Base-by-base conservation (phyloP, 768 basidiomycete species). In the Flagelloscypha sp. region DNA sequence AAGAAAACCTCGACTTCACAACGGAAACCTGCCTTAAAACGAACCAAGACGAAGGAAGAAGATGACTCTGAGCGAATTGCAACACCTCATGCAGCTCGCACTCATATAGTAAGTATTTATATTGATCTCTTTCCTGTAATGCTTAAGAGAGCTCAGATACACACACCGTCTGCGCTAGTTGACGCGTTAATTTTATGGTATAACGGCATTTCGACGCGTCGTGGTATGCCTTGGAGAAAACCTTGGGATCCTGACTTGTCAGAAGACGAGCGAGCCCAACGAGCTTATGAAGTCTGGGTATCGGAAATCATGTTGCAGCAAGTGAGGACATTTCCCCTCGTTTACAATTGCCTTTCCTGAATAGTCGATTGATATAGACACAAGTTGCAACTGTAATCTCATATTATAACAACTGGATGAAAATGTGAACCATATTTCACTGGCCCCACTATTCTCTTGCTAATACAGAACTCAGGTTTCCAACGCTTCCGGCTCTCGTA, bases 281-380 rank as follows among this genome's bases (percentile, higher is more conserved):
- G 89, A 31, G 93, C 90, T 6, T 95, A 98, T 50, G 89, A 95
- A 71, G 92, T 89, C 17, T 88, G 86, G 84, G 69, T 90, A 16
- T 86, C 81, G 10, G 89, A 97, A 60, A 80, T 95, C 38, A 95
- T 95, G 93, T 68, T 93, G 2, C 93, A 98, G 56, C 93, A 98
- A n/a, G n/a, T n/a, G n/a, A n/a, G n/a, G n/a, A n/a, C n/a, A n/a
- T n/a, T n/a, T n/a, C n/a, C n/a, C n/a, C n/a, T n/a, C n/a, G n/a
- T n/a, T n/a, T n/a, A n/a, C n/a, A n/a, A n/a, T n/a, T n/a, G n/a
- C n/a, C n/a, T n/a, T n/a, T n/a, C n/a, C n/a, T n/a, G n/a, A n/a
- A n/a, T n/a, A n/a, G n/a, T n/a, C n/a, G n/a, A n/a, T n/a, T n/a
- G n/a, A n/a, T n/a, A n/a, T n/a, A n/a, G 58, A 97, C 93, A 0